Base-by-base conservation (phyloP, 805 yeast genomes). In the Candida maesae region DNA sequence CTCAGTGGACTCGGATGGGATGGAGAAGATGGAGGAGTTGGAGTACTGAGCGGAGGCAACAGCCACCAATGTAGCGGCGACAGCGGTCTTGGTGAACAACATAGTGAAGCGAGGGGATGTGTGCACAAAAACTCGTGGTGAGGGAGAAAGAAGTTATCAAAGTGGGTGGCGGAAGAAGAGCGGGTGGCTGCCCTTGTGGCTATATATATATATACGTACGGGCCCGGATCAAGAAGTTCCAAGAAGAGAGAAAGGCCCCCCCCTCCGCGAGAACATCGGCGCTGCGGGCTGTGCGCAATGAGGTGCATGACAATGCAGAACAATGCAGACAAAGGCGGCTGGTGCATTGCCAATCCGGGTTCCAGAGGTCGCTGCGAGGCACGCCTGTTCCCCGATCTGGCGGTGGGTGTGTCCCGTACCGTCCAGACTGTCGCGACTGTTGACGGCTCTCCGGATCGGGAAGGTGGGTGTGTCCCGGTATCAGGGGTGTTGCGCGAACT, bases 41-140 rank as follows among this genome's bases (percentile, higher is more conserved):
- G 46, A 38, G 46, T 41, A 45, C 44, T 45, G 49, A 32, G 49
- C 49, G 18, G 49, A 45, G 31, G 49, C 49, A 31, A 45, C 44
- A 31, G 46, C 49, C 38, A 42, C 34, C 39, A 45, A 34, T 24
- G 44, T 32, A 20, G 45, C 46, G 17, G 34, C 41, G 32, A 32
- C 43, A 30, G 45, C 39, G 35, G 49, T 35, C 42, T 41, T 45
- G 14, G 46, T 39, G 44, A 45, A 42, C 46, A 42, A 38, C 46
- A 42, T 42, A 19, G 32, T 32, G 28, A 38, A 37, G 46, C 46
- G 41, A 42, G 25, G 14, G 52, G 30, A 25, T 33, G 36, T 21
- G 33, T 14, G 27, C 35, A 33, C 31, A 23, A 39, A 32, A 29
- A 35, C 35, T 30, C 34, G 34, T 31, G 34, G 34, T 31, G 34